Percentiles rank a stretch among this genome's conserved stretches.
These are phyloP conservation scores for Aspergillus quadrilineatus DNA, from an alignment of 2,329 filamentous ascomycete species.

Conservation along the genomic window DNA sequence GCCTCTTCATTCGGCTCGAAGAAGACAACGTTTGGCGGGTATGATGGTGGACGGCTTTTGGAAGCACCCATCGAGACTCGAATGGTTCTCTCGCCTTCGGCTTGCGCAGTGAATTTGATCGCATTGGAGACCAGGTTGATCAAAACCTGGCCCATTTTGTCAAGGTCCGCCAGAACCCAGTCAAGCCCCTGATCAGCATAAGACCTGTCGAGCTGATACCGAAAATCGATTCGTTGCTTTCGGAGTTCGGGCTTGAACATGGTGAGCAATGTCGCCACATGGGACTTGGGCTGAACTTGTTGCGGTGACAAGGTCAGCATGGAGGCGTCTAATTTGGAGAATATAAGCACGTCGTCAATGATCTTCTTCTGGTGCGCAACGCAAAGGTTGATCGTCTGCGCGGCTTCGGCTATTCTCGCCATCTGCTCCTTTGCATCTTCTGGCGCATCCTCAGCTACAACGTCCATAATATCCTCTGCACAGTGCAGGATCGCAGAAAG, in stretches of 20 bases:
- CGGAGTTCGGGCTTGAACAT: constrained; percentile 77
- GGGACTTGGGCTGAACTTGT: constrained; percentile 64
- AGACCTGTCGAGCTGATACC: constrained; percentile 62
- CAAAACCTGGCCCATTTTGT: constrained; percentile 72
- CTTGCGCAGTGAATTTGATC: constrained; percentile 69
- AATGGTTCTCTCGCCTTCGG: constrained; percentile 34
- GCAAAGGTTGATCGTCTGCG: constrained; percentile 74
- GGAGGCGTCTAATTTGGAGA: constrained; percentile 74
- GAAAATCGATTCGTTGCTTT: constrained; percentile 66
- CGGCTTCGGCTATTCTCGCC: constrained; percentile 64
- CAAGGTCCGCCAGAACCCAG: constrained; percentile 70
- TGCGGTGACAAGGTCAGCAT: constrained; percentile 71
- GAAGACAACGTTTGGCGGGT: constrained; percentile 37
- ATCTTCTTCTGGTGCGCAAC: constrained; percentile 78
- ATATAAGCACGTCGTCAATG: constrained; percentile 71
- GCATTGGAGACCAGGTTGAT: constrained; percentile 81
- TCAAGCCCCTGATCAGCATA: constrained; percentile 59
- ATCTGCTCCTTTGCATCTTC: constrained; percentile 44
- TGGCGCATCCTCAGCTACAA: constrained; percentile 13
- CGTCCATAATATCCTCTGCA: constrained; percentile 48
- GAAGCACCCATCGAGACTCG: constrained; percentile 56
- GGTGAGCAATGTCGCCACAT: constrained; percentile 67
- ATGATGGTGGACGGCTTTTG: constrained; percentile 44
- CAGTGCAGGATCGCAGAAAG: constrained; percentile 59
- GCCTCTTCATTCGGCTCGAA: constrained; percentile 24